Base-by-base conservation (phyloP, 805 yeast genomes). In the Jamesozyma rosinii region DNA sequence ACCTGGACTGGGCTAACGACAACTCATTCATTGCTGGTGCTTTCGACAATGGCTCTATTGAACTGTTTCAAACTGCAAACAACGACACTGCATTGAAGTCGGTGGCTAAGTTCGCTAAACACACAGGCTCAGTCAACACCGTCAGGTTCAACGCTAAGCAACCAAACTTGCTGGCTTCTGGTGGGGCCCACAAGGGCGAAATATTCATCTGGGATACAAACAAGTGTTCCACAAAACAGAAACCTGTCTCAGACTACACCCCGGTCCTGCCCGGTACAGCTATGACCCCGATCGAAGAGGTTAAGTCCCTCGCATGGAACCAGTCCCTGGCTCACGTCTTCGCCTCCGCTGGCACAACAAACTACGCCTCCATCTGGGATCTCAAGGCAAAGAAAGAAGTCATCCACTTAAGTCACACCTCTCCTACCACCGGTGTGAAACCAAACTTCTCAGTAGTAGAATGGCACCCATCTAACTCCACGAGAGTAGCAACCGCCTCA, bases 311-410 rank as follows among this genome's bases (percentile, higher is more conserved):
- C 22, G 77, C 96, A 2, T 92, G 97, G 97, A 92, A 92, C 67
- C 78, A 81, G 57, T 69, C 76, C 30, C 81, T 84, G 44, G 68
- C 82, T 33, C 95, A 90, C 57, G 89, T 92, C 51, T 77, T 92
- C 63, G 97, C 97, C 17, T 73, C 86, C 41, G 94, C 95, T 11
- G 87, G 95, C 38, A 76, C 79, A 53, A 75, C 86, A 14, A 94
- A 95, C 14, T 83, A 77, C 61, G 81, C 96, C 3, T 82, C 96
- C 1, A 81, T 92, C 51, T 92, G 97, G 97, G 97, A 92, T 65
- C 70, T 89, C 51, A 84, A 83, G 57, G 79, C 88, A 34, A 82
- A 81, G 59, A 77, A 86, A 57, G 97, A 90, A 65, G 95, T 90
- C 20, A 68, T 92, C 48, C 95, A 87, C 62, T 72, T 92, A 59